These are phyloP conservation scores for Cercospora canescens DNA, from an alignment of 2,329 filamentous ascomycete species.

Conservation along the genomic window DNA sequence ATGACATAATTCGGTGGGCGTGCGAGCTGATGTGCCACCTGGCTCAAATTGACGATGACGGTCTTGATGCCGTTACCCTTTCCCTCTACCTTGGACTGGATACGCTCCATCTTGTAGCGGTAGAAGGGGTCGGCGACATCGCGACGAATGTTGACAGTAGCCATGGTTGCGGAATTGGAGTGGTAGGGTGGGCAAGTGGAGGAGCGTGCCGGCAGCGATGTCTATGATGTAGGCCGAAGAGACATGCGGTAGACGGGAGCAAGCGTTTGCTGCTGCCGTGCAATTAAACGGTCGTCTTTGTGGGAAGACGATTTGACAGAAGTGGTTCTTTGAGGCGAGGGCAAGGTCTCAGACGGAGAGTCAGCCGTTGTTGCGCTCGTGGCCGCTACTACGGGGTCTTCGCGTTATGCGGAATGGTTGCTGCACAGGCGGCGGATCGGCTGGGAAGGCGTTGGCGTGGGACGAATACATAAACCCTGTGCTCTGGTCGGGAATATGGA, in stretches of 20 bases:
- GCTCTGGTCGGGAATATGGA: conserved; percentile 25
- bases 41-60: conserved; percentile 94
- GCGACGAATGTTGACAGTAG: conserved; percentile 96
- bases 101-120: conserved; percentile 99
- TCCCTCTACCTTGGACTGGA: conserved; percentile 99
- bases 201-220: conserved; percentile 7
- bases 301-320: conserved; percentile 11
- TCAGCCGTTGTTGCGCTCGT: conserved; percentile 91
- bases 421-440: conserved; percentile 91
- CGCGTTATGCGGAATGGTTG: conserved; percentile 86
- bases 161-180: conserved; percentile 69
- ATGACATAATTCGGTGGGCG: conserved; percentile 94
- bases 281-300: conserved; percentile 22
- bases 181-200: conserved; percentile 17
- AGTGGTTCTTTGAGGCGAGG: conserved; percentile 13
- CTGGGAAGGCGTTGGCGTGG: conserved; percentile 91
- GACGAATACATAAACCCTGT: conserved; percentile 95
- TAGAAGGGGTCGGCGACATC: conserved; percentile 99
- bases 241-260: conserved; percentile 57
- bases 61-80: conserved; percentile 99
- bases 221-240: conserved; percentile 41
- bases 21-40: conserved; percentile 86
- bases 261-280: conserved; percentile 32
- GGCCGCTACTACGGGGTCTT: conserved; percentile 81
- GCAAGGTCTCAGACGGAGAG: conserved; percentile 24